Evolutionary conservation across 2,329 filamentous ascomycete species (phyloP).

Genomic region (Raffaelea ambrosiae): DNA sequence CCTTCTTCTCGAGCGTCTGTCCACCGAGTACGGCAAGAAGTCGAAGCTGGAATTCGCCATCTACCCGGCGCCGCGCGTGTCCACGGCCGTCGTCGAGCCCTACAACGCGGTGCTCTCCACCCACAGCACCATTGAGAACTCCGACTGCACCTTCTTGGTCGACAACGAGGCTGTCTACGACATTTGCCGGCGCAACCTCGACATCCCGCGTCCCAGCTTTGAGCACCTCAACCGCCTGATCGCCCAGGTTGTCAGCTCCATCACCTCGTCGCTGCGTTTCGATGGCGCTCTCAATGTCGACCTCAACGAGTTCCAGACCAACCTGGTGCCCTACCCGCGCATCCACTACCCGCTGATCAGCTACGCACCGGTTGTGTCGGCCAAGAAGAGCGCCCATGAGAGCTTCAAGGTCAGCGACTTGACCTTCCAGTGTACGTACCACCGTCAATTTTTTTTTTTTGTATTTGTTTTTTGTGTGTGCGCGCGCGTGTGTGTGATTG

Average conservation of each 20-base stretch:
- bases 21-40: slow-evolving; percentile 70
- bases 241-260: slow-evolving; percentile 66
- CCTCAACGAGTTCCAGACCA: slow-evolving; percentile 71
- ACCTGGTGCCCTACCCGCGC: slow-evolving; percentile 64
- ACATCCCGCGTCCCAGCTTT: slow-evolving; percentile 60
- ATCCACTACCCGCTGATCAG: slow-evolving; percentile 68
- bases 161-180: slow-evolving; percentile 71
- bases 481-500: too few relatives aligned
- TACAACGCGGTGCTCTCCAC: slow-evolving; percentile 68
- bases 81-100: slow-evolving; percentile 63
- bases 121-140: slow-evolving; percentile 68
- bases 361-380: slow-evolving; percentile 63
- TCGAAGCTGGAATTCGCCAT: slow-evolving; percentile 68
- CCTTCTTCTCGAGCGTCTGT: slow-evolving; percentile 62
- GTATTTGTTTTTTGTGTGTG: too few relatives aligned
- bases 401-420: slow-evolving; percentile 78
- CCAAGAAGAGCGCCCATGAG: slow-evolving; percentile 72
- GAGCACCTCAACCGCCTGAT: slow-evolving; percentile 67
- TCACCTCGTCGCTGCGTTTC: slow-evolving; percentile 64
- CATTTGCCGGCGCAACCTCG: slow-evolving; percentile 64
- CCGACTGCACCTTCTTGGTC: slow-evolving; percentile 71
- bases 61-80: slow-evolving; percentile 62
- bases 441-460: neutral
- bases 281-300: slow-evolving; percentile 67
- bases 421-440: slow-evolving; percentile 59